Evolutionary conservation across 495 filamentous ascomycete genomes (phyloP), one percentile per base, ranked within the genome.

Genomic region (Trichoderma reesei): DNA sequence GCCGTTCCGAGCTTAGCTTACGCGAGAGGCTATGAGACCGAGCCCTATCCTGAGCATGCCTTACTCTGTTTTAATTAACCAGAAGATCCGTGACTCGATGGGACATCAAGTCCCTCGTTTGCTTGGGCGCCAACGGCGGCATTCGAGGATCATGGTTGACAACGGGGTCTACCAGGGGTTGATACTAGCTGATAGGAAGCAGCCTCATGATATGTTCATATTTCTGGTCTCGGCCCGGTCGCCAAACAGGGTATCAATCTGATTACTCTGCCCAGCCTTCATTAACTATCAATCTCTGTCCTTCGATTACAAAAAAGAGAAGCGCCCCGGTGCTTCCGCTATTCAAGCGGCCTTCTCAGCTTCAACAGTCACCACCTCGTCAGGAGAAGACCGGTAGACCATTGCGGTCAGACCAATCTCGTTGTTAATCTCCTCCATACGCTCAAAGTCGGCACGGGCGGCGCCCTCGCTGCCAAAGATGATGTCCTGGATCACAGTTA

Each of bases 401-500:
- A 79, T 71, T 41, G 72, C 72, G 9, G 72, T 74, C 0, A 90
- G 77, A 4, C 88, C 88, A 66, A 92, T 83, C 71, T 90, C 87
- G 61, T 78, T 76, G 71, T 90, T 88, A 71, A 92, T 89, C 67
- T 86, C 85, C 39, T 81, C 83, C 78, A 90, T 90, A 37, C 86
- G 80, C 72, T 88, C 82, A 60, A 86, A 84, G 68, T 91, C 89
- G 64, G 87, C 86, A 39, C 85, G 80, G 0, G 87, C 88, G 11
- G 83, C 82, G 10, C 86, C 85, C 62, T 86, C 85, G 41, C 83
- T 85, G 48, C 89, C 89, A 70, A 93, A 92, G 60, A 92, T 81
- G 64, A 88, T 79, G 67, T 92, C 90, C 88, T 81, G 26, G 26
- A 26, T 26, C 26, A 48, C 39, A 14, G 13, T 39, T n/a, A 34